Percentiles rank a stretch among this genome's conserved stretches.
phyloP scores from a whole-genome alignment of 2,329 filamentous ascomycete genomes.

The Epichloe coenophiala region DNA sequence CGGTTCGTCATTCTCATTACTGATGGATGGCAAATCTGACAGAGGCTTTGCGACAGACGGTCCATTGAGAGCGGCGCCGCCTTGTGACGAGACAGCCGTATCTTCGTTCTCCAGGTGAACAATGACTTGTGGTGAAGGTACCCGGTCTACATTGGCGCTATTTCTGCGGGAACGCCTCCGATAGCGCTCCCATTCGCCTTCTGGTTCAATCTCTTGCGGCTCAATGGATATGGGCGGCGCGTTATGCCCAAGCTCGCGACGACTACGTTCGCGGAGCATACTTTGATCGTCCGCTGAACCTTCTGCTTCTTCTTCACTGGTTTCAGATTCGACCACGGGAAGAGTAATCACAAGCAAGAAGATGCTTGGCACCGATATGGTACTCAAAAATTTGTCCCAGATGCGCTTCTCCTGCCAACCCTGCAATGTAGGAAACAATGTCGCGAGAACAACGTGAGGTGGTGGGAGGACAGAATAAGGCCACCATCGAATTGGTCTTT shows the following conservation, averaged over 20 bases:
- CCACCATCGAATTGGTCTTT: slow-evolving; percentile 57
- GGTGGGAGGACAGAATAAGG: slow-evolving; percentile 61
- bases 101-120: slow-evolving; percentile 10
- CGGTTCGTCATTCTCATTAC: slow-evolving; percentile 23
- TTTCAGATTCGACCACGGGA: slow-evolving; percentile 70
- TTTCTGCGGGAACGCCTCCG: slow-evolving; percentile 30
- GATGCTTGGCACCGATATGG: slow-evolving; percentile 79
- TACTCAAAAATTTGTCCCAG: slow-evolving; percentile 71
- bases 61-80: neutral
- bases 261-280: slow-evolving; percentile 16
- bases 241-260: slow-evolving; percentile 16
- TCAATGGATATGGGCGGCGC: slow-evolving; percentile 24
- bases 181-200: slow-evolving; percentile 48
- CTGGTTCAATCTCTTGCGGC: slow-evolving; percentile 21
- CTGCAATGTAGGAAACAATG: slow-evolving; percentile 76
- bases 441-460: slow-evolving; percentile 55
- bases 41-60: slow-evolving; percentile 13
- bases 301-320: slow-evolving; percentile 33
- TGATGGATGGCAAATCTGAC: slow-evolving; percentile 19
- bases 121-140: slow-evolving; percentile 5
- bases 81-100: slow-evolving; percentile 6
- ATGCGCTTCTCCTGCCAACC: slow-evolving; percentile 70
- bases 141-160: slow-evolving; percentile 8
- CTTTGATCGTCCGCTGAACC: slow-evolving; percentile 12
- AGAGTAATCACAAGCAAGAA: slow-evolving; percentile 81